Evolutionary conservation across 2,329 filamentous ascomycete species (phyloP), one percentile per base, ranked within the genome.

Genomic region (Graphilbum fragrans): DNA sequence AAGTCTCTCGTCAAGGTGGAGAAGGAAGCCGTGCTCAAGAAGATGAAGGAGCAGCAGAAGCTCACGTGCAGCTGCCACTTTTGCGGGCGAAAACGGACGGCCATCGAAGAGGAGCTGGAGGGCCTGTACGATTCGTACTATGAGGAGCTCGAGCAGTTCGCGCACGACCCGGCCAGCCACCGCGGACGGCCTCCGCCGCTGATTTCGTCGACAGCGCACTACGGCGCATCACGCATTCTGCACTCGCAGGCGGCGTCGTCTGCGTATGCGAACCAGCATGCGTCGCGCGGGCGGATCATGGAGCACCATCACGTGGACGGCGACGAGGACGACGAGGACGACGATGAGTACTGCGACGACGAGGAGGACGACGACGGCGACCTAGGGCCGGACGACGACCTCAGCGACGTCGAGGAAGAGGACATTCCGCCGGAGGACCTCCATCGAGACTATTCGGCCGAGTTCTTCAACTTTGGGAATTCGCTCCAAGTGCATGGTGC

Each of bases 1-100:
- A 92, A 94, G 58, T 92, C 86, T 16, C 69, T 98, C 37, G 87
- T 98, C 56, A 95, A 95, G 63, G 90, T 98, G 23, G 92, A 98
- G 63, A 98, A 98, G 65, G 90, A 98, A 62, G 90, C 92, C 8
- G 92, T 98, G 1, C 66, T 98, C 43, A 87, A 86, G 57, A 98
- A 98, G 69, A 98, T 98, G 92, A 98, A 98, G 70, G 92, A 98
- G 62, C 92, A 98, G 62, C 92, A 98, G 61, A 96, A 96, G 63
- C 88, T 96, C 60, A 96, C 90, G 3, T 98, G 92, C 68, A 95
- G 88, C 59, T 98, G 92, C 62, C 93, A 87, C 5, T 90, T 98
- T 33, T 98, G 92, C 60, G 92, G 92, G 41, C 77, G 92, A 50
- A 98, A 98, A 66, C 79, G 92, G 41, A 94, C 84, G 12, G 92